Conservation (phyloP, 768 basidiomycete species). For the Lactarius tabidus region DNA sequence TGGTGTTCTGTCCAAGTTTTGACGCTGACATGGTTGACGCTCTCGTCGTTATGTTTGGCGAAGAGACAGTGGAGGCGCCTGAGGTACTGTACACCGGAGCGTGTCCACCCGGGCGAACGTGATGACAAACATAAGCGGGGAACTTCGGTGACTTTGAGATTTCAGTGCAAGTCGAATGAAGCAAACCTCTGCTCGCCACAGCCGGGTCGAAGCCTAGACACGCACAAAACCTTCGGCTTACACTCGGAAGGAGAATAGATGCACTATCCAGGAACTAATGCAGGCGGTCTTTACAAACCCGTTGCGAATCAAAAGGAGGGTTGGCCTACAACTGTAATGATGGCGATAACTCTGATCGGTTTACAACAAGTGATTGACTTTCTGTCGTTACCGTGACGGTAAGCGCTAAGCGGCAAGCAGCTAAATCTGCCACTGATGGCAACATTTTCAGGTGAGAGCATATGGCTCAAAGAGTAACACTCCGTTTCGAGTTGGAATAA, state of each 20-base stretch:
- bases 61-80: background rate
- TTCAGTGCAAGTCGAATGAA: background rate
- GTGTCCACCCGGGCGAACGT: background rate
- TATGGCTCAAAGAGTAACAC: background rate
- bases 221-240: background rate
- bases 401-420: background rate
- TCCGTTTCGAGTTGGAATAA: background rate
- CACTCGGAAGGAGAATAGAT: background rate
- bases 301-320: background rate
- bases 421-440: background rate
- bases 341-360: background rate
- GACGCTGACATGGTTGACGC: slow-evolving; percentile 1
- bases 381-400: too few species aligned
- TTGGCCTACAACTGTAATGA: too few species aligned
- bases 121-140: background rate
- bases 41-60: background rate
- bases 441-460: background rate
- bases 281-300: background rate
- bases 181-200: background rate
- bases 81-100: too few species aligned
- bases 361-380: background rate
- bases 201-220: background rate
- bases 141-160: background rate
- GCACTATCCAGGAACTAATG: background rate
- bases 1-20: slow-evolving; percentile 8